Evolutionary conservation across 208 protist genomes (phyloP).

Genomic region (Acanthamoeba polyphaga): DNA sequence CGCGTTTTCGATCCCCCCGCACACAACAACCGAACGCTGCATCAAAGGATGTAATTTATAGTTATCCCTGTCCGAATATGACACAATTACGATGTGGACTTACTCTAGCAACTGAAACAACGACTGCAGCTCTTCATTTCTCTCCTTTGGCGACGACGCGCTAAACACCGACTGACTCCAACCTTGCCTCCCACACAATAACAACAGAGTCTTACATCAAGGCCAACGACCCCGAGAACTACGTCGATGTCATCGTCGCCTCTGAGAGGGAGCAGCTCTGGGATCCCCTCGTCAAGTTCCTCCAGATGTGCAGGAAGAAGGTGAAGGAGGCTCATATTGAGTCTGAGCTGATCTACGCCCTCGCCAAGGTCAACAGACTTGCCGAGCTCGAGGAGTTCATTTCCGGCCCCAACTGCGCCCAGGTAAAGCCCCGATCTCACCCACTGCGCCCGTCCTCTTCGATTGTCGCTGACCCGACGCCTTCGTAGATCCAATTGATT

Average conservation of each 20-base stretch:
- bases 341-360: constrained; percentile 98
- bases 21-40: not conserved
- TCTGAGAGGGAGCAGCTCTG: constrained; percentile 95
- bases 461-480: not conserved
- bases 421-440: constrained; percentile 75
- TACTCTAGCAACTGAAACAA: constrained; percentile 42
- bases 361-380: constrained; percentile 96
- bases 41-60: constrained; percentile 40
- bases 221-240: constrained; percentile 94
- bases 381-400: constrained; percentile 99
- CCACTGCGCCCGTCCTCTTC: not conserved
- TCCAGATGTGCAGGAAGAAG: constrained; percentile 97
- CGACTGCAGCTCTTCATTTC: not conserved
- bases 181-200: not conserved
- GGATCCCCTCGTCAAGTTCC: constrained; percentile 98
- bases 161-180: not conserved
- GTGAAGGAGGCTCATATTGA: constrained; percentile 96
- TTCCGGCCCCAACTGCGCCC: constrained; percentile 96
- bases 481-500: constrained; percentile 94
- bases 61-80: constrained; percentile 71
- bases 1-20: not conserved
- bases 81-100: constrained; percentile 54
- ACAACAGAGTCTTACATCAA: constrained; percentile 96
- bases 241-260: constrained; percentile 93
- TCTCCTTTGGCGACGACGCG: not conserved